Base-by-base conservation (phyloP, 2,329 filamentous ascomycete species). In the Colletotrichum filicis region DNA sequence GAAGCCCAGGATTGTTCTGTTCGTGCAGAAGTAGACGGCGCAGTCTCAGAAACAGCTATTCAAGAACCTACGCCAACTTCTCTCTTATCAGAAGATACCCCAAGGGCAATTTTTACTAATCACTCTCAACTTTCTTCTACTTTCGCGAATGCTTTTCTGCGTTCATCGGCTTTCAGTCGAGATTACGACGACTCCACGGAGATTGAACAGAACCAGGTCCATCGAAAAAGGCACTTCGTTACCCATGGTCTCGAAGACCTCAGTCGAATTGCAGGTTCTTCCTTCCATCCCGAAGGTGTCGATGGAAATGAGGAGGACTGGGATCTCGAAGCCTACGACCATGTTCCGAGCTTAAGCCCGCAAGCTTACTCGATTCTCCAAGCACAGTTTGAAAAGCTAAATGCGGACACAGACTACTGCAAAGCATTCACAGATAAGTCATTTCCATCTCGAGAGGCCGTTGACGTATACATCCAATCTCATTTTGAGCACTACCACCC, bases 21-120 rank as follows among this genome's bases (percentile, higher is more conserved):
- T 12, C 32, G 1, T 35, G 14, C 37, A 42, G 37, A 42, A 42
- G 37, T 42, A 19, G 37, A 42, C 3, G 16, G 5, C 14, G 5
- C 14, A 3, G 37, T 42, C 2, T 5, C 16, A 19, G 16, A 19
- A 19, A 19, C 37, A 42, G 37, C 37, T 42, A 1, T 42, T 1
- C 37, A 42, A 42, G 16, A 42, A 42, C 37, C 37, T 42, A 42
- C 37, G 0, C 37, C 37, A 12, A 35, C 28, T 22, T 16, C 52
- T 30, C 55, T 57, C 5, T 30, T 32, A 11, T 57, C 55, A 22
- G 53, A 22, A 12, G 63, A 59, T 28, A 55, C 64, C 35, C 64
- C 55, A 28, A 37, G 64, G 26, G 53, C 64, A 3, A 59, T 46
- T 32, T 66, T 59, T 19, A 59, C 64, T 5, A 66, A 66, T 28